These are phyloP conservation scores for Coleophoma cylindrospora DNA, from an alignment of 2,329 filamentous ascomycete genomes.

Conservation along the genomic window DNA sequence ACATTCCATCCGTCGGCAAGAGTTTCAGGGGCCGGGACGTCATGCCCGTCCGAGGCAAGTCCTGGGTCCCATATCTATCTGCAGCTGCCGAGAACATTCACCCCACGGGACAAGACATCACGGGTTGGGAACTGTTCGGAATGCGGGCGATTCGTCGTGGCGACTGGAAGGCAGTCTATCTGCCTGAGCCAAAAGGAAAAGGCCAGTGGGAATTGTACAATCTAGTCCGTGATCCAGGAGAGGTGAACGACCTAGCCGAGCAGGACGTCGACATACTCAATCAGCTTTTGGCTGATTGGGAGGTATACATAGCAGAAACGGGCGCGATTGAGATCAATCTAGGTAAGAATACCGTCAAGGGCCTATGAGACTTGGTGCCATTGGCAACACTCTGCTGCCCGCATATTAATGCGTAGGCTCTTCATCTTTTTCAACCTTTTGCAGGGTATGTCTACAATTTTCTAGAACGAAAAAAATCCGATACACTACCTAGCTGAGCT, in stretches of 20 bases:
- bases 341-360: no score
- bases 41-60: constrained; percentile 30
- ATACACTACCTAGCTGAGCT: no score
- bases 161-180: constrained; percentile 23
- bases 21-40: constrained; percentile 30
- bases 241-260: constrained; percentile 33
- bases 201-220: constrained; percentile 47
- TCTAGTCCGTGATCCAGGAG: constrained; percentile 37
- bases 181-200: constrained; percentile 41
- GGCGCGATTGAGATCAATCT: not conserved
- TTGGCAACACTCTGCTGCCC: no score
- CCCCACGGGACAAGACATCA: constrained; percentile 28
- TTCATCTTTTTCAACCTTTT: no score
- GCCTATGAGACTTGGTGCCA: no score
- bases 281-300: constrained; percentile 29
- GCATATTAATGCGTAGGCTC: no score
- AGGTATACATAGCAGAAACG: constrained; percentile 23
- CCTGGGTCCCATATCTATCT: constrained; percentile 42
- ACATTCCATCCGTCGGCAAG: no score
- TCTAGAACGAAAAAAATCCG: no score
- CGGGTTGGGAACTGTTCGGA: constrained; percentile 29
- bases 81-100: no score
- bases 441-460: no score
- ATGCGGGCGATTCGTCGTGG: constrained; percentile 27
- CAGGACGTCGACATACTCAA: constrained; percentile 26